Evolutionary conservation across 2,329 filamentous ascomycete genomes (phyloP).

Genomic region (Iodosphaeria phyllophila): DNA sequence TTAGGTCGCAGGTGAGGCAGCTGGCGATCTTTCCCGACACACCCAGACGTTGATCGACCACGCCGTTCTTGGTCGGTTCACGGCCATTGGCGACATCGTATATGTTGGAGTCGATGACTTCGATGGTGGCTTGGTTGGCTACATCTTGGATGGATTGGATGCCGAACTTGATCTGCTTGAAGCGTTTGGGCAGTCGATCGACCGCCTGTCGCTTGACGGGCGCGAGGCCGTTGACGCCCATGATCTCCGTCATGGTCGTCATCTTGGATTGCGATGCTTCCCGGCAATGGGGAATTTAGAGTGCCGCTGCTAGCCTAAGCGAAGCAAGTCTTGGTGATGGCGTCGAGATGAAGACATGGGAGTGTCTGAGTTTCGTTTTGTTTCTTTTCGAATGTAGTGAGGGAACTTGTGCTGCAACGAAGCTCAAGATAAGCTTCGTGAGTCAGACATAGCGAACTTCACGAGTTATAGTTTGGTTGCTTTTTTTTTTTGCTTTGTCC

Average conservation of each 20-base stretch:
- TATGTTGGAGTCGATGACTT: constrained; percentile 83
- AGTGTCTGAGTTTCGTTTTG: no score
- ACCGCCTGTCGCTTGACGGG: constrained; percentile 71
- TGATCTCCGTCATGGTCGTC: constrained; percentile 10
- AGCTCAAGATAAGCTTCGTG: no score
- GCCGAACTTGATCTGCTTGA: constrained; percentile 86
- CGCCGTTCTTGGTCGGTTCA: constrained; percentile 61
- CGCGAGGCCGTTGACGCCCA: constrained; percentile 9
- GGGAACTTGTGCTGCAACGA: no score
- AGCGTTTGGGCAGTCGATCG: constrained; percentile 75
- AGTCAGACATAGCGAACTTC: no score
- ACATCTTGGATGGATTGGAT: constrained; percentile 92
- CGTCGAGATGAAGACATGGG: no score
- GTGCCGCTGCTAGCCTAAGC: no score
- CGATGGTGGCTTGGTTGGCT: constrained; percentile 83
- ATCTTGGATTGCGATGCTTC: constrained; percentile 4
- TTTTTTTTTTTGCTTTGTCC: no score
- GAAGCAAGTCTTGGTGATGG: no score
- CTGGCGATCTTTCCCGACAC: constrained; percentile 67
- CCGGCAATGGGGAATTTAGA: no score
- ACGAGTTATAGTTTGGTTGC: no score
- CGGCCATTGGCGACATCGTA: constrained; percentile 77
- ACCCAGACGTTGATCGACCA: constrained; percentile 63
- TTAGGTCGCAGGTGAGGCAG: constrained; percentile 70
- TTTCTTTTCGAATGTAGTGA: no score